These are phyloP conservation scores for Sparassis latifolia DNA, from an alignment of 1,284 basidiomycete genomes.

Conservation along the genomic window DNA sequence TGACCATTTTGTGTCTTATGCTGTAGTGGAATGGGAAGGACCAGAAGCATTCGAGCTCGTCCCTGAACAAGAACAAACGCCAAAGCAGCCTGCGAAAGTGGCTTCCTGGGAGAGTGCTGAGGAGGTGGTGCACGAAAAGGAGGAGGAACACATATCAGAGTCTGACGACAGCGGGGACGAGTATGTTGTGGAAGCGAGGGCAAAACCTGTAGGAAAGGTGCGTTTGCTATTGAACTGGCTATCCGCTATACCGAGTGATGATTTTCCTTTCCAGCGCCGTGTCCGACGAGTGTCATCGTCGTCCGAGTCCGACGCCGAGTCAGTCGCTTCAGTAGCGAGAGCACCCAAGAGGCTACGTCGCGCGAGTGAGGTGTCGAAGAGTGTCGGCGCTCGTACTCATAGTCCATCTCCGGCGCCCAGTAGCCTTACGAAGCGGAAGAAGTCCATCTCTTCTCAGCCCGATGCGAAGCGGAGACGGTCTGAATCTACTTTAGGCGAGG, in stretches of 20 bases:
- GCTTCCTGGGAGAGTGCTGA: background rate
- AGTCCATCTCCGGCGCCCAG: slow-evolving; percentile 18
- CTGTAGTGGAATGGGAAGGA: slow-evolving; percentile 67
- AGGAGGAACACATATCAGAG: slow-evolving; percentile 26
- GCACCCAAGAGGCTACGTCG: slow-evolving; percentile 16
- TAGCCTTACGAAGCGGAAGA: slow-evolving; percentile 36
- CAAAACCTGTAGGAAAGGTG: slow-evolving; percentile 37
- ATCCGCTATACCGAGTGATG: background rate
- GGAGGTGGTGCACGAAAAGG: background rate
- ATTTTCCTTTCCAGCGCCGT: slow-evolving; percentile 9
- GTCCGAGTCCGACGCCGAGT: slow-evolving; percentile 34
- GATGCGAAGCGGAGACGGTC: slow-evolving; percentile 36
- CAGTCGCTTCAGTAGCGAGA: slow-evolving; percentile 13
- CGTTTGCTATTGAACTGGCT: slow-evolving; percentile 15
- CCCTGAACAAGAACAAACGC: slow-evolving; percentile 8
- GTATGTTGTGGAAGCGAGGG: slow-evolving; percentile 46
- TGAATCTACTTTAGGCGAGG: slow-evolving; percentile 37
- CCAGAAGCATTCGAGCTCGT: slow-evolving; percentile 43
- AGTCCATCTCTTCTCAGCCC: slow-evolving; percentile 25
- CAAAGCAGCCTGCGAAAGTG: background rate
- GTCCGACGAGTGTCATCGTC: slow-evolving; percentile 30
- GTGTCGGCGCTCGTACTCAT: slow-evolving; percentile 7
- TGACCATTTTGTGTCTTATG: slow-evolving; percentile 12
- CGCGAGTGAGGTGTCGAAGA: slow-evolving; percentile 9
- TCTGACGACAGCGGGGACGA: slow-evolving; percentile 65